A percentile compares a stretch with the other conserved stretches of the same genome.
Conservation (phyloP, 805 yeast species). For the Metschnikowia anglica region DNA sequence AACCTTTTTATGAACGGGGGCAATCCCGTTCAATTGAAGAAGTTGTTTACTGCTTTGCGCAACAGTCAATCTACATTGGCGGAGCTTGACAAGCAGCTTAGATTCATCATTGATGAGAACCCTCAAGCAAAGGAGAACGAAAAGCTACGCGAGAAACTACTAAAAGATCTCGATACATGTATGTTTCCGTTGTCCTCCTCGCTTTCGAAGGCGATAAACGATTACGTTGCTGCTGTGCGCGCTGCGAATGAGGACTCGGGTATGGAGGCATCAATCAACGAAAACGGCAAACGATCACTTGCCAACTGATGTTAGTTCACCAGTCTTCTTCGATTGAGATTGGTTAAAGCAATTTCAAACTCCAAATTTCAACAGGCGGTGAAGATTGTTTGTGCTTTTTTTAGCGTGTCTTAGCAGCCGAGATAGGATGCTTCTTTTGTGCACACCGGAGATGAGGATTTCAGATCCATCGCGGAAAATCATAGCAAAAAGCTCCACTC, state of each 20-base stretch:
- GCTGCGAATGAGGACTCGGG: constrained; percentile 22
- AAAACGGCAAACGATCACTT: constrained; percentile 35
- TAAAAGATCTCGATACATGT: constrained; percentile 34
- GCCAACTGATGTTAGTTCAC: constrained; percentile 4
- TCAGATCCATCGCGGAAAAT: constrained; percentile 12
- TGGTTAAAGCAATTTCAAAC: too few species aligned
- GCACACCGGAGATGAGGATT: constrained; percentile 15
- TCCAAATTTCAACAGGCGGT: too few species aligned
- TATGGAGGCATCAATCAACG: constrained; percentile 24
- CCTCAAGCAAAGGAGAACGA: constrained; percentile 27
- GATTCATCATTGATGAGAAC: constrained; percentile 15
- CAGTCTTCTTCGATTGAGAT: too few species aligned
- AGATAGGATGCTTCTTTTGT: not conserved
- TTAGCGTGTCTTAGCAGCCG: not conserved
- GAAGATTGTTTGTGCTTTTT: not conserved
- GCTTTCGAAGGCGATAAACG: constrained; percentile 35
- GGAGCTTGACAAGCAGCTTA: constrained; percentile 28
- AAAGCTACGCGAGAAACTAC: constrained; percentile 33
- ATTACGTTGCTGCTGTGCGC: constrained; percentile 34
- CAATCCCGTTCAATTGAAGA: constrained; percentile 39
- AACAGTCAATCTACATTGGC: constrained; percentile 32
- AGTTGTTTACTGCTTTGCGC: constrained; percentile 37
- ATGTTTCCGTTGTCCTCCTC: constrained; percentile 33
- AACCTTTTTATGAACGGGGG: constrained; percentile 35
- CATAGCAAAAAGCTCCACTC: constrained; percentile 3